A percentile compares a stretch with the other conserved stretches of the same genome.
Evolutionary conservation across 306 rosid species (phyloP).

Genomic region (Parietaria judaica): DNA sequence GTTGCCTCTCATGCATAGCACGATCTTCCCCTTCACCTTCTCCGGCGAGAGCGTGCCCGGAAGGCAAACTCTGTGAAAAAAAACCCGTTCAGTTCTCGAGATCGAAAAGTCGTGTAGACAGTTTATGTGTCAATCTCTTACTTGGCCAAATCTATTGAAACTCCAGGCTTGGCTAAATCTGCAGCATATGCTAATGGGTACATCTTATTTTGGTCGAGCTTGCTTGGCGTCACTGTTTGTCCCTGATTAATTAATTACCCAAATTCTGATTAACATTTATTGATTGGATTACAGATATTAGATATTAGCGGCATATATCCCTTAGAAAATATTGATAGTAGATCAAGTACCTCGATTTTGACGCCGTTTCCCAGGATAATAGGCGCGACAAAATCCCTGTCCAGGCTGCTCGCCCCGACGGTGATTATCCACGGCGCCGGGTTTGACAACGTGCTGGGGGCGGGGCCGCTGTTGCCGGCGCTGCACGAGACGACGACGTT

Average conservation of each 20-base stretch:
- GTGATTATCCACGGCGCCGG: conserved; percentile 89
- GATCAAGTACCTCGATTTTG: conserved; percentile 35
- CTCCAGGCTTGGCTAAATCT: conserved; percentile 35
- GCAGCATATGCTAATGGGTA: conserved; percentile 54
- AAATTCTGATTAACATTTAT: background rate
- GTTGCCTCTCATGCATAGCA: conserved; percentile 65
- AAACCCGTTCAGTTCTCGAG: too few species aligned
- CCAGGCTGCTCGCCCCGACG: conserved; percentile 74
- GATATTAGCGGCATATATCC: too few species aligned
- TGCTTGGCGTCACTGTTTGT: conserved; percentile 56
- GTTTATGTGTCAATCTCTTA: conserved; percentile 7
- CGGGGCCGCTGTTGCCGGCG: conserved; percentile 79
- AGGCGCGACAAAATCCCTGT: conserved; percentile 56
- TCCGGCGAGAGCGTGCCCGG: conserved; percentile 49
- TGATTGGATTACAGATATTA: too few species aligned
- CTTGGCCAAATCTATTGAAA: conserved; percentile 30
- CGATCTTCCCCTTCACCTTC: conserved; percentile 66
- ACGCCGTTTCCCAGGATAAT: conserved; percentile 43
- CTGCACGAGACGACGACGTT: conserved; percentile 78
- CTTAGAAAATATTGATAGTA: background rate
- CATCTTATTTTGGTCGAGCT: conserved; percentile 27
- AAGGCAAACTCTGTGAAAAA: conserved; percentile 50
- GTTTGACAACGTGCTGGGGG: conserved; percentile 45
- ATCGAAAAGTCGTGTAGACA: background rate
- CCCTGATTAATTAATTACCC: conserved; percentile 39